Evolutionary conservation across 2,329 filamentous ascomycete genomes (phyloP).

Genomic region (Aspergillus sojae): DNA sequence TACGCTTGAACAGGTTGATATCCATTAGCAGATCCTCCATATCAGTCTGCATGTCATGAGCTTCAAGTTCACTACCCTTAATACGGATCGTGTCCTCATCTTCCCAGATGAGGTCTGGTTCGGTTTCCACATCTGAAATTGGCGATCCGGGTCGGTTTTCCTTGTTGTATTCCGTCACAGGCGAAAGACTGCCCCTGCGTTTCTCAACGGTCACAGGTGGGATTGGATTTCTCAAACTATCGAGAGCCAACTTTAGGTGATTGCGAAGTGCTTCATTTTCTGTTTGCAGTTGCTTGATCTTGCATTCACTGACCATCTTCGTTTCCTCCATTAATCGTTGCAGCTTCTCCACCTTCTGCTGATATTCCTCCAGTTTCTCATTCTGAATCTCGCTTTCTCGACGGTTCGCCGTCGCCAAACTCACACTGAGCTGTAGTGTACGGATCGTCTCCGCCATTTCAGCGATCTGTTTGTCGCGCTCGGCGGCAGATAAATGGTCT

Average conservation of each 20-base stretch:
- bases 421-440: conserved; percentile 73
- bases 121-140: conserved; percentile 31
- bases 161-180: conserved; percentile 60
- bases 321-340: conserved; percentile 96
- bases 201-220: conserved; percentile 50
- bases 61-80: conserved; percentile 47
- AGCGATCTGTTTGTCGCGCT: conserved; percentile 89
- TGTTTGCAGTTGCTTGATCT: conserved; percentile 85
- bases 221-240: conserved; percentile 89
- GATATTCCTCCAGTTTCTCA: conserved; percentile 90
- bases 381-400: conserved; percentile 73
- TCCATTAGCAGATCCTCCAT: conserved; percentile 84
- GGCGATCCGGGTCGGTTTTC: conserved; percentile 39
- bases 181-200: conserved; percentile 40
- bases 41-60: conserved; percentile 73
- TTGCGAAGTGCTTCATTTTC: conserved; percentile 88
- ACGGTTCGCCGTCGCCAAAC: conserved; percentile 68
- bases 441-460: conserved; percentile 97
- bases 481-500: conserved; percentile 86
- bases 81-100: conserved; percentile 57
- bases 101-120: conserved; percentile 47
- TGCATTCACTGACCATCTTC: conserved; percentile 85
- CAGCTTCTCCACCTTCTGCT: conserved; percentile 84
- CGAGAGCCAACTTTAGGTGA: conserved; percentile 83
- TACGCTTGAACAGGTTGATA: conserved; percentile 76